Base-by-base conservation (phyloP, 1,139 yeast genomes). In the Candida frijolesensis region DNA sequence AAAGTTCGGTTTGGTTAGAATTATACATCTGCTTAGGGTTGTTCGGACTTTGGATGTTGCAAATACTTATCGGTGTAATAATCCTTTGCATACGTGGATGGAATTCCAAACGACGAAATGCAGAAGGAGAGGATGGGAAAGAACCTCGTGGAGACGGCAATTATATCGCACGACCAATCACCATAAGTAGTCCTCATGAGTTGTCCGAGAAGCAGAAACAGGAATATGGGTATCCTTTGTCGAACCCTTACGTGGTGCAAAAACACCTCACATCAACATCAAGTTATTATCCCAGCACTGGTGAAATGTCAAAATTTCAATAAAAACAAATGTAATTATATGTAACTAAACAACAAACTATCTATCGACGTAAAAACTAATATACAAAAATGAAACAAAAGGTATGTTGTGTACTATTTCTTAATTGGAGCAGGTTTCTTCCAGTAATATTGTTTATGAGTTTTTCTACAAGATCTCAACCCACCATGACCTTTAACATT, bases 371-470 rank as follows among this genome's bases (percentile, higher is more conserved):
- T 7, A 16, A 39, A 37, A 22, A 19, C 46, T 29, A 46, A 37
- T 43, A 25, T 29, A 29, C 47, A 29, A 38, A 6, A 38, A 38
- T 9, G 18, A 34, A n/a, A 34, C 11, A 34, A 14, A 34, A 14
- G 5, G 22, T 3, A 19, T 19, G n/a, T n/a, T n/a, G n/a, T n/a
- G 22, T 19, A 6, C 18, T 60, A 66, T 54, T 72, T 72, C 64
- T 76, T 76, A 48, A 71, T 73, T 22, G 80, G 76, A 3, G 80
- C 79, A 16, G 95, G 95, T 61, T 82, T 86, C 66, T 86, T 87
- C 95, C 95, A 87, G 69, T 83, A 87, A 64, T 87, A 87, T 64
- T 94, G 98, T 69, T 94, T 94, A 71, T 92, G 98, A 1, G 90
- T 89, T 71, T 87, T 89, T 72, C 99, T 83, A 69, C 98, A 94